Evolutionary conservation across 192 early-diverging fungal species (phyloP), one percentile per base, ranked within the genome.

Genomic region (Mortierella hygrophila): DNA sequence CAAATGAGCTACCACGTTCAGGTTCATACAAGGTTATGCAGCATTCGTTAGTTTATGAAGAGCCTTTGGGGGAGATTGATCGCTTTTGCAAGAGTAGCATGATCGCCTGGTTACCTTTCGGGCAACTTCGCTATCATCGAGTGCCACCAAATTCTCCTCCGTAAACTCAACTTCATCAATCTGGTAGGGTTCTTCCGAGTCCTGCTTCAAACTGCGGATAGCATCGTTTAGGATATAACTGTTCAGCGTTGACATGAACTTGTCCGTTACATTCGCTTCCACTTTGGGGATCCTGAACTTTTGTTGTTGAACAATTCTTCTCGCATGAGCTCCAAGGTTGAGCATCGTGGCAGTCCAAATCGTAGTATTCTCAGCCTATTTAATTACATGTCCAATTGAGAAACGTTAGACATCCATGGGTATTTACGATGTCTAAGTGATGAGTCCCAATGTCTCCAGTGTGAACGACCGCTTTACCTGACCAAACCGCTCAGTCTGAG

Each of bases 271-370:
- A 29, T 89, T 85, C 7, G 82, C 76, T 44, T 93, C 92, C n/a
- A 92, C 82, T 42, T 92, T 92, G 9, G 89, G 90, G 32, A 90
- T 89, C 52, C 87, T 89, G 44, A 88, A 83, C 44, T 88, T 88
- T 47, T 84, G 74, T 44, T 86, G 81, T 49, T 89, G 84, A 32
- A 89, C 80, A 70, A 91, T 91, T 20, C 68, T 76, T 21, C 89
- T 85, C 40, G 92, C 91, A 54, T 90, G 90, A 7, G 88, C 86
- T 29, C 91, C 92, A 21, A 92, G 83, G 68, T 93, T 92, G 35
- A 93, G 79, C 73, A 92, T 85, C 16, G 89, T 91, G 20, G 89
- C 90, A 13, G 88, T 89, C 79, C 90, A 92, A 15, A 88, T 84
- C 13, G 90, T 80, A 20, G 80, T 86, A 18, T 65, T 20, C 6